Conservation (phyloP, 129 eudicot genomes). For the Saussurea involucrata region DNA sequence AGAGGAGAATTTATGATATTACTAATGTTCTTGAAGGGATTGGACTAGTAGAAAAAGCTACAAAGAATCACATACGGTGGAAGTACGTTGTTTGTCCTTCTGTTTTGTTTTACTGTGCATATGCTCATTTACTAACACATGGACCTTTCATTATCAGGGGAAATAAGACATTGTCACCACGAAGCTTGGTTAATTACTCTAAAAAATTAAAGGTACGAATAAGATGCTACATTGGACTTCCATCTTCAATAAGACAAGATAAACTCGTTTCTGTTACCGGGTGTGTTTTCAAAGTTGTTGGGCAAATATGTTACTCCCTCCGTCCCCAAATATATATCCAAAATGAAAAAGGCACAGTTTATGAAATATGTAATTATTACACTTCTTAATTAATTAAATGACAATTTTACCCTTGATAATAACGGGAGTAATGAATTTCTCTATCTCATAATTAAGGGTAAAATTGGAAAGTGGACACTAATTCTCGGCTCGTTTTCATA, state of each 20-base stretch:
- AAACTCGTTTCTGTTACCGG: background rate
- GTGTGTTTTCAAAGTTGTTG: background rate
- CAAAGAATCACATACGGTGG: slow-evolving; percentile 72
- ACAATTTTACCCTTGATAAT: background rate
- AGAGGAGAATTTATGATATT: slow-evolving; percentile 84
- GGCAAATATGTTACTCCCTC: background rate
- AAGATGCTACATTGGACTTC: background rate
- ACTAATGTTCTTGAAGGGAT: slow-evolving; percentile 87
- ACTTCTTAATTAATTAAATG: background rate
- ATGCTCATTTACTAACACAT: slow-evolving; percentile 16
- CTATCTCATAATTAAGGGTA: background rate
- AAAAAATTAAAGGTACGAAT: slow-evolving; percentile 46
- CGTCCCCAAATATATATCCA: background rate
- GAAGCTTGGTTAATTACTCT: slow-evolving; percentile 26
- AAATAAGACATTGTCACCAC: slow-evolving; percentile 22
- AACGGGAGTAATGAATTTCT: background rate
- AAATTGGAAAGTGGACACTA: background rate
- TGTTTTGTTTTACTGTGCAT: slow-evolving; percentile 2
- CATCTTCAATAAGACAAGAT: background rate
- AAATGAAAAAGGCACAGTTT: background rate
- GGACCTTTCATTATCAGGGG: slow-evolving; percentile 44
- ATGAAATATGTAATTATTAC: background rate
- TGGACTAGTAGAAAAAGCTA: slow-evolving; percentile 68
- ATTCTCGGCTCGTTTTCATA: slow-evolving; percentile 12
- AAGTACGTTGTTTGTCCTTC: slow-evolving; percentile 35